Evolutionary conservation across 2,329 filamentous ascomycete species (phyloP), one percentile per base, ranked within the genome.

Genomic region (Thelonectria discophora): DNA sequence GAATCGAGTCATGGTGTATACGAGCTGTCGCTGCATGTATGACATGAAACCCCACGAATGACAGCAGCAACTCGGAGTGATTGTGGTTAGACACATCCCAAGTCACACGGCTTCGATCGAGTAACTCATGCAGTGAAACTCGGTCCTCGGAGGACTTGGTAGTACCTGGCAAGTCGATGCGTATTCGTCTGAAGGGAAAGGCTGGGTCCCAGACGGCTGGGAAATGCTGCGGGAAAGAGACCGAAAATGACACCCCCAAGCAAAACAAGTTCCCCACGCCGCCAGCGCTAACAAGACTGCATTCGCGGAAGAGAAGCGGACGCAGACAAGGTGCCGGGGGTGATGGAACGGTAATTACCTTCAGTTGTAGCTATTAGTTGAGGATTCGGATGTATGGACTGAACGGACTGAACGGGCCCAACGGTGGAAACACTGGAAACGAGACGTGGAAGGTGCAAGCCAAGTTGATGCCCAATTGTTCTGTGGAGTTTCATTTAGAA

Each of bases 151-250:
- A n/a, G 32, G 32, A 34, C 32, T 34, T 34, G 32, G 32, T 11
- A 34, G 13, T 34, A 34, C 32, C 13, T 13, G 9, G 12, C 32
- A 34, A 34, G 32, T 34, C 32, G 32, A 34, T 4, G 12, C 32
- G 12, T 11, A 13, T 7, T 24, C 24, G 24, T 24, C 24, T 24
- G 24, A 58, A 60, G 40, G 47, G 54, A 52, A 27, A 50, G 39
- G 39, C 34, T 39, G 53, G 43, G 48, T 46, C 18, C 68, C 68
- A 65, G 34, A 55, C 51, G 55, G 57, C 60, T 63, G 66, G 61
- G 55, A 62, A 57, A 52, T 47, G 43, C 62, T 60, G 52, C 63
- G 49, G 57, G 57, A 68, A 52, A 37, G 54, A 37, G 55, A 51
- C 51, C 32, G 43, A 55, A 49, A 46, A 57, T 56, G 42, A 52